phyloP scores from a whole-genome alignment of 345 rosid genomes.

The Laguncularia racemosa region DNA sequence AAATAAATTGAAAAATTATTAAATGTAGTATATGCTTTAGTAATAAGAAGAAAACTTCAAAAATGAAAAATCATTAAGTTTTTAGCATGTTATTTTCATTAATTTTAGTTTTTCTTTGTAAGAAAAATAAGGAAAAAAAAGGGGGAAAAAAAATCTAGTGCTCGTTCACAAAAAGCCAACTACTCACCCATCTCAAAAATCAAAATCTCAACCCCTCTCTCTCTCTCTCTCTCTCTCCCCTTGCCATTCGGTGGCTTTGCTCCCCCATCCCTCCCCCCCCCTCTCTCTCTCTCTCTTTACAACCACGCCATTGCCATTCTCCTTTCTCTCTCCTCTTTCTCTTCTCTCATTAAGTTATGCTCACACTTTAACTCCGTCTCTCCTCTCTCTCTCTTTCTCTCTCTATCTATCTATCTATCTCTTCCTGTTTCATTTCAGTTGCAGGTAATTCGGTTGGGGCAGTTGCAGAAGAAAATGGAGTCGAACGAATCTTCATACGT shows the following conservation, averaged over 20 bases:
- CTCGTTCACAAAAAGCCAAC: background rate
- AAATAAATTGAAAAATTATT: too few relatives aligned
- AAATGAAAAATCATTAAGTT: too few relatives aligned
- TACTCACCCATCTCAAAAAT: background rate
- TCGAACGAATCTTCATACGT: constrained; percentile 79
- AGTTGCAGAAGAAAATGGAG: constrained; percentile 41
- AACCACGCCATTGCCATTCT: background rate
- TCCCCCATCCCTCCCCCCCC: background rate
- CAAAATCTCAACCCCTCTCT: too few relatives aligned
- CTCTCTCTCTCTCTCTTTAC: background rate
- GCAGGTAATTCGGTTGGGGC: background rate
- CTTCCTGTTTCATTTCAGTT: background rate
- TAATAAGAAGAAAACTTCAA: too few relatives aligned
- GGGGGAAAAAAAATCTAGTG: too few relatives aligned
- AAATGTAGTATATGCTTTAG: too few relatives aligned
- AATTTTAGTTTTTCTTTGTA: too few relatives aligned
- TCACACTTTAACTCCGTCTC: too few relatives aligned
- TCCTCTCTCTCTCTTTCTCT: background rate
- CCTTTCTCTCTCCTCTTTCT: background rate
- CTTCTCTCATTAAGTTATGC: background rate
- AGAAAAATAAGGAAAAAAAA: too few relatives aligned
- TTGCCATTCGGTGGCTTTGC: background rate
- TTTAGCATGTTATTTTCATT: too few relatives aligned
- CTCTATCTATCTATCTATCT: constrained; percentile 1
- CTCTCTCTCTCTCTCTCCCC: background rate